These are phyloP conservation scores for Schizothecium vesticola DNA, from an alignment of 495 filamentous ascomycete species.

Conservation along the genomic window DNA sequence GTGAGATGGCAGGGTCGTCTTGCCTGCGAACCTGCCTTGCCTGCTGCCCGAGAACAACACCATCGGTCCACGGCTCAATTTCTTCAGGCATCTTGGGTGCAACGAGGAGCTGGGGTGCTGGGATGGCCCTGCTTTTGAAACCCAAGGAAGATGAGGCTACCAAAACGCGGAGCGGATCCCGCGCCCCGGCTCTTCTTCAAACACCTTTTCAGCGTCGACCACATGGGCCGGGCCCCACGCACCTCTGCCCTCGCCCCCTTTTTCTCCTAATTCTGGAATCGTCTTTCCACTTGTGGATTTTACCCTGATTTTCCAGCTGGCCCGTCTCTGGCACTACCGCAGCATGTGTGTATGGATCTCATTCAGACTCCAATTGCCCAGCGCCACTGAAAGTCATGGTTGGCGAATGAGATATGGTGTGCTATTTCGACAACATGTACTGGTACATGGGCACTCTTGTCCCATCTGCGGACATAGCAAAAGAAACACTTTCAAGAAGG, in stretches of 20 bases:
- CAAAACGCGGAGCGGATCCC: constrained; percentile 5
- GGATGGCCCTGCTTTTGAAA: constrained; percentile 8
- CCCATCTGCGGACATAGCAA: not conserved
- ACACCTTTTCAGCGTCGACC: not conserved
- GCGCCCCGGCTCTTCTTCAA: not conserved
- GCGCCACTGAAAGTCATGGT: too few relatives aligned
- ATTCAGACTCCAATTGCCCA: not conserved
- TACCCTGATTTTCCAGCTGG: not conserved
- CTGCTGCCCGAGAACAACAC: constrained; percentile 2
- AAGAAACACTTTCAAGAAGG: not conserved
- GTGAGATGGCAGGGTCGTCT: not conserved
- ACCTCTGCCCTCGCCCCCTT: not conserved
- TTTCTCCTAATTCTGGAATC: not conserved
- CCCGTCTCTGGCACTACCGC: not conserved
- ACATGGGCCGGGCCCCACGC: not conserved
- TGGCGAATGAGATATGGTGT: not conserved
- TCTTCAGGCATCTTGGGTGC: constrained; percentile 8
- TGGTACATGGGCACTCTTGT: not conserved
- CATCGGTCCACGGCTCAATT: constrained; percentile 3
- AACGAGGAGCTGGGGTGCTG: not conserved
- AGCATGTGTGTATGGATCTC: not conserved
- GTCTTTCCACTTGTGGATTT: not conserved
- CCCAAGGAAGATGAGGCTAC: constrained; percentile 6
- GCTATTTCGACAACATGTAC: not conserved
- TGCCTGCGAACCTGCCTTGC: not conserved